Evolutionary conservation across 306 rosid genomes (phyloP), one percentile per base, ranked within the genome.

Genomic region (Acacia acuminata): DNA sequence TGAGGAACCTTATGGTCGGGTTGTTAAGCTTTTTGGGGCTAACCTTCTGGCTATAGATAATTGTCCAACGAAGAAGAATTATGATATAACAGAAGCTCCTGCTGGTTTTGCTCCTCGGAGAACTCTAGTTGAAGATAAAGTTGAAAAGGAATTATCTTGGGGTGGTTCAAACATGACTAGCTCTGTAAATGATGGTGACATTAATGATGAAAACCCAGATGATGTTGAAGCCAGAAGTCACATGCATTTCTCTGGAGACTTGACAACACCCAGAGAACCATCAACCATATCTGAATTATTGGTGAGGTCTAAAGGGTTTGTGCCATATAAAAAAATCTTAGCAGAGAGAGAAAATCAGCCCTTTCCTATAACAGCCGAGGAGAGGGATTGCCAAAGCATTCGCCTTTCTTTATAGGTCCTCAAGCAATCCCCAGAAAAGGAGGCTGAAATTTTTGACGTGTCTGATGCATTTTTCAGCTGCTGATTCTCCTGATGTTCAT

Each of bases 11-110:
- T 75, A 85, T 0, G 24, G 78, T 6, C 84, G 75, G n/a, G 87
- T 77, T 84, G 85, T 94, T 76, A 94, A 91, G 88, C 98, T 94
- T 71, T 94, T 94, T 20, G 98, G 98, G 69, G 85, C 79, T 71
- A 92, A 88, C 43, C 84, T 92, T 19, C 9, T 87, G 36, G 87
- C 91, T 73, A 72, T 82, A 12, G 85, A 90, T 71, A 43, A 84
- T 36, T 58, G 80, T 82, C 82, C 85, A 40, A 77, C 74, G 7
- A 56, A 25, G 13, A 90, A 64, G 47, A 66, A 43, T 70, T 70
- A 32, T n/a, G 32, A 20, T 42, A 10, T n/a, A n/a, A 32, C 51
- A 43, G 36, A 71, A 71, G 55, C 55, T 71, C 51, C 73, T 40
- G 48, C 32, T 40, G 27, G 50, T 69, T 69, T 20, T 69, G 50